Percentiles rank a stretch among this genome's conserved stretches.
Conservation (phyloP, 306 rosid species). For the Corylus heterophylla region DNA sequence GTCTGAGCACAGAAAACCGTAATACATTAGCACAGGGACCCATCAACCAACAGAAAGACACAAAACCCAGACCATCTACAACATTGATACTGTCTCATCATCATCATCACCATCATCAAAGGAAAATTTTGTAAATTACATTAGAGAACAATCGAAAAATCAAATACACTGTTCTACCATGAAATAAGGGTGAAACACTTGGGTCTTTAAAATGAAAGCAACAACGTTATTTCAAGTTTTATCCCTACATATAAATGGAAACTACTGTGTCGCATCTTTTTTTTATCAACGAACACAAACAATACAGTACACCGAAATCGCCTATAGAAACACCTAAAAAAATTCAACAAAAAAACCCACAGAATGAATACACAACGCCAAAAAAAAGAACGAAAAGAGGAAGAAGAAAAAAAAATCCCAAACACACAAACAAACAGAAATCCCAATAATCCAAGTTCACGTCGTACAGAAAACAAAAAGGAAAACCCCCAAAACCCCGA, state of each 20-base stretch:
- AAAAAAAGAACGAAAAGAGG: background rate
- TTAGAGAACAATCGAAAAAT: background rate
- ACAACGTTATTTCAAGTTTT: background rate
- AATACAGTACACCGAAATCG: too few species aligned
- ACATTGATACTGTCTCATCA: background rate
- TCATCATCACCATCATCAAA: background rate
- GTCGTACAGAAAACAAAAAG: background rate
- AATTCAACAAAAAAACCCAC: background rate
- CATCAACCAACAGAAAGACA: too few species aligned
- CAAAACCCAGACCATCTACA: background rate
- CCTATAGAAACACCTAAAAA: background rate
- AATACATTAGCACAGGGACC: background rate
- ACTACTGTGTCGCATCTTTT: too few species aligned
- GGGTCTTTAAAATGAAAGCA: background rate
- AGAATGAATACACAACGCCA: background rate
- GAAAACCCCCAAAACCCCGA: background rate
- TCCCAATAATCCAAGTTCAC: background rate
- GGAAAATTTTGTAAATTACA: background rate
- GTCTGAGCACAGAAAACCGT: slow-evolving; percentile 25
- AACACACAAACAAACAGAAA: background rate
- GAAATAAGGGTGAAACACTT: too few species aligned
- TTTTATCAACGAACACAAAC: too few species aligned
- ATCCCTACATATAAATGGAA: background rate
- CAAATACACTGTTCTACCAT: background rate
- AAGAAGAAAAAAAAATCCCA: background rate